Conservation (phyloP, 2,329 filamentous ascomycete genomes). For the Apiospora rasikravindrae region DNA sequence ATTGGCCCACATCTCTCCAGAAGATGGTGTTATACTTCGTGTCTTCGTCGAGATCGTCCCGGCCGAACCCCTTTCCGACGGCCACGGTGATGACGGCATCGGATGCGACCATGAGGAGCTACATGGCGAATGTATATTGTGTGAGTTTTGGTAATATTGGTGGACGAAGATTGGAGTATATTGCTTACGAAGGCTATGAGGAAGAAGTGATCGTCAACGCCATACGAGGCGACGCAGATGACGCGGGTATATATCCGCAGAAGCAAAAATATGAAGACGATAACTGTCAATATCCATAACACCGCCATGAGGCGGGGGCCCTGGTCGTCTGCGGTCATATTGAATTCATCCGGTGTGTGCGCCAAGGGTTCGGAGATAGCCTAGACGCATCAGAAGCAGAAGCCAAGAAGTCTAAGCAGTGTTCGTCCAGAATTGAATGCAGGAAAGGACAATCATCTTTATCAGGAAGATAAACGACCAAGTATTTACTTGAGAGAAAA, state of each 20-base stretch:
- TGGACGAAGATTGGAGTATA: background rate
- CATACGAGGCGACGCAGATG: background rate
- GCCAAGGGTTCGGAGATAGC: background rate
- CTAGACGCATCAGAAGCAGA: background rate
- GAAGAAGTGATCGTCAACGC: background rate
- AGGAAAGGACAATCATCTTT: background rate
- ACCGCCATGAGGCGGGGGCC: constrained; percentile 8
- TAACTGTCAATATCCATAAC: background rate
- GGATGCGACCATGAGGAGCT: constrained; percentile 1
- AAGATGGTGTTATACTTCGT: background rate
- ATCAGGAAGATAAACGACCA: background rate
- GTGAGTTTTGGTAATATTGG: background rate
- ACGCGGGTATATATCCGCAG: background rate
- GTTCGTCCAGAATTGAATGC: background rate
- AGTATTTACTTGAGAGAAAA: background rate
- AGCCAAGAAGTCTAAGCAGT: background rate
- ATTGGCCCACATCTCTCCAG: constrained; percentile 1
- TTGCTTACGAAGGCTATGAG: background rate
- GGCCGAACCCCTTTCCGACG: background rate
- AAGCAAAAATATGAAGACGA: background rate
- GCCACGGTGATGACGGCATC: background rate
- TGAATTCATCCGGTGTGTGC: background rate
- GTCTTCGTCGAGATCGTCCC: constrained; percentile 1
- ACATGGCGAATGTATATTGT: background rate
- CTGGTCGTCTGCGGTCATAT: constrained; percentile 6